Evolutionary conservation across 2,329 filamentous ascomycete genomes (phyloP).

Genomic region (Zymoseptoria brevis): DNA sequence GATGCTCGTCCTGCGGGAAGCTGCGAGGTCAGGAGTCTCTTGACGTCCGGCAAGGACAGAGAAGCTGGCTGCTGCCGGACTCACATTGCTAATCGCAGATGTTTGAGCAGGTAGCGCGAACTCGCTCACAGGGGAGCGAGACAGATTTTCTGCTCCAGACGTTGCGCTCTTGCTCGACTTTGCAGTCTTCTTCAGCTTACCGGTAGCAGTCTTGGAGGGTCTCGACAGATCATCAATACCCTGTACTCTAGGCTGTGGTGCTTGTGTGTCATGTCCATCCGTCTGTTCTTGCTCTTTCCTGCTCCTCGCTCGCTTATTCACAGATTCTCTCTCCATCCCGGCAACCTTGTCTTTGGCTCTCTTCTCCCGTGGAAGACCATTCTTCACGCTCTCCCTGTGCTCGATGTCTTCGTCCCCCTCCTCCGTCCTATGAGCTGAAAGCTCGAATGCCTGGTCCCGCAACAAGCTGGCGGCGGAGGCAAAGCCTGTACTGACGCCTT

Average conservation of each 20-base stretch:
- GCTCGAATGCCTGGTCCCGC: background rate
- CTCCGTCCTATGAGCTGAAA: background rate
- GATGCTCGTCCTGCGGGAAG: background rate
- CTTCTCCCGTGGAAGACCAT: background rate
- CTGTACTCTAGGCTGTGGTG: background rate
- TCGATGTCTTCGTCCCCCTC: background rate
- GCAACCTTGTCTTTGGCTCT: too few relatives aligned
- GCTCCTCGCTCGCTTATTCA: background rate
- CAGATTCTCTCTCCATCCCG: background rate
- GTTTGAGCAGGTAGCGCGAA: background rate
- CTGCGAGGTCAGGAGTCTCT: background rate
- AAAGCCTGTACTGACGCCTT: conserved; percentile 12
- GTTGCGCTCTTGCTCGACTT: background rate
- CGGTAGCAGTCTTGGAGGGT: background rate
- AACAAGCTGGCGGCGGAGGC: conserved; percentile 8
- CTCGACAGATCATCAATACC: background rate
- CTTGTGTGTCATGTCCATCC: background rate
- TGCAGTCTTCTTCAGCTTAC: background rate
- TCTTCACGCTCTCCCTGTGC: background rate
- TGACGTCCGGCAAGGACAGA: background rate
- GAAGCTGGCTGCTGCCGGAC: background rate
- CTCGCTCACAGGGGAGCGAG: background rate
- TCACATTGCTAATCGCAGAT: background rate
- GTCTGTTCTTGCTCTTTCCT: background rate
- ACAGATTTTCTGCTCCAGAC: background rate